phyloP scores from a whole-genome alignment of 495 filamentous ascomycete species.

The Astrothelium macrocarpum region DNA sequence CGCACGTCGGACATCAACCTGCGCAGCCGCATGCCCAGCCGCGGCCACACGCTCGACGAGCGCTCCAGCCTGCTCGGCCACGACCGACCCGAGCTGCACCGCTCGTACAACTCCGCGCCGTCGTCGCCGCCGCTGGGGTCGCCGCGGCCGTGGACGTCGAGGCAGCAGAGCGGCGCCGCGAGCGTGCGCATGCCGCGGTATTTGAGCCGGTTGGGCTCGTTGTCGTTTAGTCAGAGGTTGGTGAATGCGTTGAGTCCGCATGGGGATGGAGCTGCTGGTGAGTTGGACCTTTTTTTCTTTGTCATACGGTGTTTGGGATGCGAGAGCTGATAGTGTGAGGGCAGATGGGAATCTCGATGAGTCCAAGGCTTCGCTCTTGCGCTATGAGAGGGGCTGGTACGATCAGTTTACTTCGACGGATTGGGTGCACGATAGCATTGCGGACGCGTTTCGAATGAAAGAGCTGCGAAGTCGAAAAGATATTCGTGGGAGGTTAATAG shows the following conservation, averaged over 20 bases:
- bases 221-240: constrained; percentile 23
- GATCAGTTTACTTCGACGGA: constrained; percentile 98
- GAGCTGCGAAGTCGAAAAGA: constrained; percentile 73
- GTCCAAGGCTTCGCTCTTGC: constrained; percentile 9
- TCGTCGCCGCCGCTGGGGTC: constrained; percentile 26
- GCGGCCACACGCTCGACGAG: constrained; percentile 19
- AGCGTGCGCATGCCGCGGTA: constrained; percentile 20
- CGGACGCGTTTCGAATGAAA: constrained; percentile 82
- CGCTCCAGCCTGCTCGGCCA: constrained; percentile 21
- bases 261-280: constrained; percentile 6
- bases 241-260: constrained; percentile 23
- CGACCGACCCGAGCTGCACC: constrained; percentile 7
- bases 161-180: constrained; percentile 22
- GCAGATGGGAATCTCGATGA: constrained; percentile 15
- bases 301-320: no score
- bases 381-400: constrained; percentile 91
- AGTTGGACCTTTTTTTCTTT: not conserved
- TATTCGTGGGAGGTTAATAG: constrained; percentile 64
- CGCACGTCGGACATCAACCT: constrained; percentile 27
- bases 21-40: constrained; percentile 15
- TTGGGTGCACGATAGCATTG: constrained; percentile 97
- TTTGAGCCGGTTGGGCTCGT: constrained; percentile 27
- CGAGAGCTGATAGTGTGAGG: constrained; percentile 16
- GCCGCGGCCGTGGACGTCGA: constrained; percentile 17
- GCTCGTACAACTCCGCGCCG: constrained; percentile 25